Evolutionary conservation across 495 filamentous ascomycete species (phyloP), one percentile per base, ranked within the genome.

Genomic region (Pseudomonodictys pantanalensis): DNA sequence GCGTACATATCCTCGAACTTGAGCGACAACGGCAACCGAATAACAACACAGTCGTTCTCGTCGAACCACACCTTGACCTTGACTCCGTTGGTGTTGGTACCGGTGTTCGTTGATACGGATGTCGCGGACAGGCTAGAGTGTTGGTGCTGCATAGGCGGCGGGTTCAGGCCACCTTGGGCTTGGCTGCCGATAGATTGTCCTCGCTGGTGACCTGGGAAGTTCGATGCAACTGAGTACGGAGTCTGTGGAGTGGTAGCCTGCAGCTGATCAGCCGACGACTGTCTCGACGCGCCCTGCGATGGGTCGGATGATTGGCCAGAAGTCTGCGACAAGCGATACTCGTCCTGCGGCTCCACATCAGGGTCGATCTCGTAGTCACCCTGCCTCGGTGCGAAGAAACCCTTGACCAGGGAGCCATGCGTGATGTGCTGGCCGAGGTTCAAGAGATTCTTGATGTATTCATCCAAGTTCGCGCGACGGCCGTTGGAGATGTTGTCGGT

Each of bases 401-500:
- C 82, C 65, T 88, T 91, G 15, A 97, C 91, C 17, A 97, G 74
- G 33, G 80, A 81, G 71, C 89, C 91, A 52, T 82, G 83, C 3
- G 90, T 81, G 51, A 98, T 97, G 67, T 97, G 87, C 3, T 83
- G 75, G 7, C 90, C 86, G 73, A 97, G 87, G 28, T 83, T 79
- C 2, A 98, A 76, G 7, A 98, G 82, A 60, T 91, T 91, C 73
- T 92, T 92, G 65, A 98, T 89, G 62, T 98, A 98, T 54, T 91
- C 87, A 68, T 98, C 91, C 11, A 98, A 77, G 70, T 92, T 95
- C 63, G 90, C 87, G 44, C 91, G 85, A 46, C 93, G 85, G 28
- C 91, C 93, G 62, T 96, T 91, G 33, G 91, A 95, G 66, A 98
- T 97, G 6, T 89, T 89, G 69, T 97, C 95, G 15, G 95, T 98